Evolutionary conservation across 169 alveolate genomes (phyloP).

Genomic region (Hammondia hammondi): DNA sequence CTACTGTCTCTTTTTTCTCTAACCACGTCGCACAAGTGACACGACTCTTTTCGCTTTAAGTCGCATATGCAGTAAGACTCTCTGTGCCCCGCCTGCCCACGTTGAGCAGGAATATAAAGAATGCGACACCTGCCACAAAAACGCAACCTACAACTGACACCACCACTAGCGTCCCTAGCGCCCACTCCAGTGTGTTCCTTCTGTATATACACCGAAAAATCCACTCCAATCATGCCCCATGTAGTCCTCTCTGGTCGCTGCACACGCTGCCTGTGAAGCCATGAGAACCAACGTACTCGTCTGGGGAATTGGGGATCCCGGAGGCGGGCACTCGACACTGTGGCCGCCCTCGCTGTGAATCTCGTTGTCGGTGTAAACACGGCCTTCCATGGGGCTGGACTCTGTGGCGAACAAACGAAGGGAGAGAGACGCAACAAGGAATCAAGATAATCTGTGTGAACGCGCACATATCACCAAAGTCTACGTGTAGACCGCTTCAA

Average conservation of each 20-base stretch:
- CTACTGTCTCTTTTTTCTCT: background rate
- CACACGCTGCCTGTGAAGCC: background rate
- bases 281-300: background rate
- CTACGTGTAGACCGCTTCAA: background rate
- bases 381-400: background rate
- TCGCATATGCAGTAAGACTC: too few species aligned
- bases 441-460: background rate
- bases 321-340: constrained; percentile 2
- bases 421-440: background rate
- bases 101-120: too few species aligned
- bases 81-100: too few species aligned
- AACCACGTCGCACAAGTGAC: too few species aligned
- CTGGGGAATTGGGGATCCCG: background rate
- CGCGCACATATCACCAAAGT: background rate
- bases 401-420: background rate
- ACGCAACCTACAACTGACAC: too few species aligned
- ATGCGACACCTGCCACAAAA: too few species aligned
- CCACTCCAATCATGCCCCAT: too few species aligned
- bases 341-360: background rate
- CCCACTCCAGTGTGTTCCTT: too few species aligned
- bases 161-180: too few species aligned
- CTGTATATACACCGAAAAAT: too few species aligned
- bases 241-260: too few species aligned
- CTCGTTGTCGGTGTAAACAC: background rate
- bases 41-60: too few species aligned